Conservation (phyloP, 2,329 filamentous ascomycete genomes). For the Colletotrichum horii region DNA sequence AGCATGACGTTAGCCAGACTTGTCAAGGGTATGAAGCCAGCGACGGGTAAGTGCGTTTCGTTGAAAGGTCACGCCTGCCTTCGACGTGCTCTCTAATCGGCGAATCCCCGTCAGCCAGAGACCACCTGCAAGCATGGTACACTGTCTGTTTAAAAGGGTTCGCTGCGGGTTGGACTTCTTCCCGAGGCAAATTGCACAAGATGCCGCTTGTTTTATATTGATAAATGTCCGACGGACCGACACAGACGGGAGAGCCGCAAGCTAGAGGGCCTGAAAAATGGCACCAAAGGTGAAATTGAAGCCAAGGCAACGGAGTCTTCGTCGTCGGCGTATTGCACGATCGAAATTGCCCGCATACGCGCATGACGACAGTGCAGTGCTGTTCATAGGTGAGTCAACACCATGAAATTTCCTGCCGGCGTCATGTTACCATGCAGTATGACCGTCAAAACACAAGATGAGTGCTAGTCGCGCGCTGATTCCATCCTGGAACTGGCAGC, state of each 20-base stretch:
- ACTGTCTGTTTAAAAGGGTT: neutral
- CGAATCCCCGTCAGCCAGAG: rapidly evolving
- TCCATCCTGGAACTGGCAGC: too few species aligned
- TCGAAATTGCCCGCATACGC: too few species aligned
- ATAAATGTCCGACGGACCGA: neutral
- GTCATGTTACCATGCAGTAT: too few species aligned
- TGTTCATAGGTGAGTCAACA: too few species aligned
- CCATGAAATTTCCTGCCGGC: too few species aligned
- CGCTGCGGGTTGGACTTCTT: rapidly evolving
- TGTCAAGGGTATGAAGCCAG: neutral
- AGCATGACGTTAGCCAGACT: neutral
- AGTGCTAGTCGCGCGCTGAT: too few species aligned
- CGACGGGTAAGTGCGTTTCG: neutral
- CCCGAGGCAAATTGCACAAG: rapidly evolving
- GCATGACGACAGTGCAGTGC: too few species aligned
- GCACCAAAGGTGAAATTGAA: too few species aligned
- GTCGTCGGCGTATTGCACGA: too few species aligned
- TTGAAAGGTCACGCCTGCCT: neutral
- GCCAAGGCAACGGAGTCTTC: too few species aligned
- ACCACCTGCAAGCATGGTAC: neutral
- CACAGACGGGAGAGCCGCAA: neutral
- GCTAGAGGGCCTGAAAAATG: neutral
- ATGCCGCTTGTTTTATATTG: neutral
- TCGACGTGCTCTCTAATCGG: rapidly evolving
- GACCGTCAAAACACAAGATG: too few species aligned